Evolutionary conservation across 768 basidiomycete species (phyloP).

Genomic region (Pilatotrama ljubarskyi): DNA sequence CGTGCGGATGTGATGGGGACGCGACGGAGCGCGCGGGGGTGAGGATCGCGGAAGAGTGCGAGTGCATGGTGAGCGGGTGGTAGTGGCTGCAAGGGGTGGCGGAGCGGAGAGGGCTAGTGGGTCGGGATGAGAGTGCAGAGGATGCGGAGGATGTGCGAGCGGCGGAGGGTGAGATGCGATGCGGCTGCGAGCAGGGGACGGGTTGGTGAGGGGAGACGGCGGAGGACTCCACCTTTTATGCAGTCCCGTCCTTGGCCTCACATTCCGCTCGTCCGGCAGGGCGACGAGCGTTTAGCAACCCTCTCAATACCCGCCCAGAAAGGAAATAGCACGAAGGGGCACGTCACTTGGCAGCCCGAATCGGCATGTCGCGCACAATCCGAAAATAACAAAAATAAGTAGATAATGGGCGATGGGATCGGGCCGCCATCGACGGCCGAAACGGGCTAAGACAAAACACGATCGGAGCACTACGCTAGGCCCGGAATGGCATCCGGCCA

Average conservation of each 20-base stretch:
- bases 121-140: slow-evolving; percentile 11
- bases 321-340: slow-evolving; percentile 6
- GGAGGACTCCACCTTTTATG: slow-evolving; percentile 20
- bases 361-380: slow-evolving; percentile 1
- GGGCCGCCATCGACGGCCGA: neutral
- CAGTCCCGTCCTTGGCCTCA: slow-evolving; percentile 1
- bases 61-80: slow-evolving; percentile 20
- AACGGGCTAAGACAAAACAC: slow-evolving; percentile 10
- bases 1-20: slow-evolving; percentile 17
- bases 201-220: slow-evolving; percentile 21
- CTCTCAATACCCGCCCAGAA: slow-evolving; percentile 5
- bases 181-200: slow-evolving; percentile 10
- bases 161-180: slow-evolving; percentile 8
- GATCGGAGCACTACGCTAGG: slow-evolving; percentile 13
- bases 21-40: slow-evolving; percentile 16
- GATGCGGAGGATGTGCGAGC: slow-evolving; percentile 6
- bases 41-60: slow-evolving; percentile 5
- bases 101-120: slow-evolving; percentile 1
- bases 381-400: slow-evolving; percentile 4
- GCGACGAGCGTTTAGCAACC: neutral
- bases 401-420: slow-evolving; percentile 11
- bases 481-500: slow-evolving; percentile 14
- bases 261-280: slow-evolving; percentile 16
- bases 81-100: neutral
- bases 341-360: slow-evolving; percentile 9